These are phyloP conservation scores for Tieghemostelium lacteum DNA, from an alignment of 78 protist genomes.

Conservation along the genomic window DNA sequence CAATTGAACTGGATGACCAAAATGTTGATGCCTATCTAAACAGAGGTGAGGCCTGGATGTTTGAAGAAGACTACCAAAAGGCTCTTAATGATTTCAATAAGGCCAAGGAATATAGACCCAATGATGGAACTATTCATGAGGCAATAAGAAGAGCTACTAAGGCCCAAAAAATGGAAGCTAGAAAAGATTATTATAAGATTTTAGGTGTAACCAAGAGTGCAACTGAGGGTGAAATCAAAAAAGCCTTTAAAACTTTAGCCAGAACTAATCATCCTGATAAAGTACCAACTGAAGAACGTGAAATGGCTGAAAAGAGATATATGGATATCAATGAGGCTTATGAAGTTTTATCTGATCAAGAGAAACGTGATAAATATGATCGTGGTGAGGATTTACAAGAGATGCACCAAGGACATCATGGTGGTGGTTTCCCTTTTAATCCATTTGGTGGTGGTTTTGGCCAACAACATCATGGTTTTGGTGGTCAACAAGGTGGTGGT, in stretches of 20 bases:
- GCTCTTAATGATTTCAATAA: conserved; percentile 55
- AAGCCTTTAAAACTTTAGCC: conserved; percentile 81
- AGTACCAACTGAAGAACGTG: conserved; percentile 21
- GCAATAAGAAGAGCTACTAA: conserved; percentile 61
- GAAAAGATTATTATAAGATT: conserved; percentile 81
- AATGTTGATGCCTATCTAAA: conserved; percentile 45
- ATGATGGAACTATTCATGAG: conserved; percentile 29
- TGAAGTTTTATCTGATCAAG: conserved; percentile 77
- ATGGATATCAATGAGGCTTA: conserved; percentile 87
- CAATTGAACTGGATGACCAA: conserved; percentile 18
- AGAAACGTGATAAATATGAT: conserved; percentile 87
- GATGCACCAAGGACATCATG: not conserved
- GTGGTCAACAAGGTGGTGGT: conserved; percentile 24
- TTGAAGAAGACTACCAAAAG: conserved; percentile 36
- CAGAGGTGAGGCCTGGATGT: conserved; percentile 73
- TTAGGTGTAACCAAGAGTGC: conserved; percentile 66
- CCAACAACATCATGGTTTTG: conserved; percentile 32
- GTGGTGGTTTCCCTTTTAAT: conserved; percentile 45
- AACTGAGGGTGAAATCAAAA: conserved; percentile 65
- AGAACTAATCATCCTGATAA: conserved; percentile 82
- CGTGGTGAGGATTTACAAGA: conserved; percentile 60
- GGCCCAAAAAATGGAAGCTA: conserved; percentile 27
- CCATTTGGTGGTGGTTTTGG: conserved; percentile 12
- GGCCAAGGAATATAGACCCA: conserved; percentile 54
- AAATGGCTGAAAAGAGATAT: conserved; percentile 85